Evolutionary conservation across 768 basidiomycete species (phyloP).

Genomic region (Suillus occidentalis): DNA sequence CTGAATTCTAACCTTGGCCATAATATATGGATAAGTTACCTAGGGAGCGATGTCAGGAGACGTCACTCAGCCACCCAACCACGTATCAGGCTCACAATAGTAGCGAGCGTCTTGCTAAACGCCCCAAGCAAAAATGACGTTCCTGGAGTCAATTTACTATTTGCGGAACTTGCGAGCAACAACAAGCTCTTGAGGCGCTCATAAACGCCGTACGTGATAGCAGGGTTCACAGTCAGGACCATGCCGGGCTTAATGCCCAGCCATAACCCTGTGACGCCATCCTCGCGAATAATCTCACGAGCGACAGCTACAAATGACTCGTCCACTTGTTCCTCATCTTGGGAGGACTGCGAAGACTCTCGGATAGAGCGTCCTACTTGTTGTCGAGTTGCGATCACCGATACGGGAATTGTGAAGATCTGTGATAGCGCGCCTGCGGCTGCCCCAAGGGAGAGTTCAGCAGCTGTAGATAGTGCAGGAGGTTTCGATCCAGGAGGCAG

Average conservation of each 20-base stretch:
- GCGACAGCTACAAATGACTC: constrained; percentile 82
- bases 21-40: constrained; percentile 95
- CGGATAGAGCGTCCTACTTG: constrained; percentile 65
- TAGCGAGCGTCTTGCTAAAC: constrained; percentile 91
- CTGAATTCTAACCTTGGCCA: constrained; percentile 96
- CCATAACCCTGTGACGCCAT: constrained; percentile 89
- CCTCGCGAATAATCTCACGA: constrained; percentile 84
- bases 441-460: constrained; percentile 88
- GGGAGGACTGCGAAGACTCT: not conserved
- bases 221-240: constrained; percentile 96
- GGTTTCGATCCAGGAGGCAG: constrained; percentile 61
- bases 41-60: constrained; percentile 27
- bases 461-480: constrained; percentile 65
- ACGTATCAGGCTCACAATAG: constrained; percentile 61
- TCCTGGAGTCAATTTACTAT: constrained; percentile 72
- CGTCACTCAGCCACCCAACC: not conserved
- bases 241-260: constrained; percentile 88
- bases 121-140: constrained; percentile 87
- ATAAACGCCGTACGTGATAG: constrained; percentile 95
- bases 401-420: constrained; percentile 97
- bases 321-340: constrained; percentile 33
- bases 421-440: constrained; percentile 92
- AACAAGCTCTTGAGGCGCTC: constrained; percentile 84
- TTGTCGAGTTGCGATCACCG: constrained; percentile 96
- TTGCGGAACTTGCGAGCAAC: constrained; percentile 51